A percentile compares a stretch with the other conserved stretches of the same genome.
phyloP scores from a whole-genome alignment of 495 filamentous ascomycete species.

The Astrothelium macrocarpum region DNA sequence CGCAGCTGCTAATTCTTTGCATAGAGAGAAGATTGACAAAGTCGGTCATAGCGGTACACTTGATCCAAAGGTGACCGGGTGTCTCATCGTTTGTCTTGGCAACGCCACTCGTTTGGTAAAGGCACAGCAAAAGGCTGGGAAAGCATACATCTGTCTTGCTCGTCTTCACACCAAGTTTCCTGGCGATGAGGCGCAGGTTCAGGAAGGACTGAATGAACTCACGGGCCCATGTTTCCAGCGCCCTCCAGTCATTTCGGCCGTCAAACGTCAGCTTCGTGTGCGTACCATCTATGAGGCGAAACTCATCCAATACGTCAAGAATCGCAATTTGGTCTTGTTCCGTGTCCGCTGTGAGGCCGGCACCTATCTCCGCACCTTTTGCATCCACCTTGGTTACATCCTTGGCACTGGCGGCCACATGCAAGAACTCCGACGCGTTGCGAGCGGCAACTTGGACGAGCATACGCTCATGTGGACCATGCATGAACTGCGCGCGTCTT shows the following conservation, averaged over 20 bases:
- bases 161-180: conserved; percentile 85
- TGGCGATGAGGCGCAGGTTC: conserved; percentile 81
- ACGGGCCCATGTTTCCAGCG: conserved; percentile 96
- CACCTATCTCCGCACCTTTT: conserved; percentile 96
- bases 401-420: conserved; percentile 95
- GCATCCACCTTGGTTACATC: conserved; percentile 87
- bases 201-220: conserved; percentile 82
- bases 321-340: conserved; percentile 94
- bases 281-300: conserved; percentile 94
- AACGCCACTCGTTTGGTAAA: conserved; percentile 95
- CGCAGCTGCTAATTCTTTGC: neutral
- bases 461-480: conserved; percentile 77
- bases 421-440: conserved; percentile 92
- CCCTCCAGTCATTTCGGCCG: conserved; percentile 91
- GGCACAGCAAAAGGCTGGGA: conserved; percentile 95
- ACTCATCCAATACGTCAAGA: conserved; percentile 93
- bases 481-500: conserved; percentile 91
- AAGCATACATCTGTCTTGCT: conserved; percentile 79
- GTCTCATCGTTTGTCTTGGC: conserved; percentile 82
- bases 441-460: conserved; percentile 92
- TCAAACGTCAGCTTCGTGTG: conserved; percentile 96
- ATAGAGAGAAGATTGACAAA: conserved; percentile 60
- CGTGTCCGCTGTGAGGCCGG: conserved; percentile 99
- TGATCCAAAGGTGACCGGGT: conserved; percentile 89
- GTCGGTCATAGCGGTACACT: conserved; percentile 96